These are phyloP conservation scores for Candida dendrica DNA, from an alignment of 805 yeast species.

Conservation along the genomic window DNA sequence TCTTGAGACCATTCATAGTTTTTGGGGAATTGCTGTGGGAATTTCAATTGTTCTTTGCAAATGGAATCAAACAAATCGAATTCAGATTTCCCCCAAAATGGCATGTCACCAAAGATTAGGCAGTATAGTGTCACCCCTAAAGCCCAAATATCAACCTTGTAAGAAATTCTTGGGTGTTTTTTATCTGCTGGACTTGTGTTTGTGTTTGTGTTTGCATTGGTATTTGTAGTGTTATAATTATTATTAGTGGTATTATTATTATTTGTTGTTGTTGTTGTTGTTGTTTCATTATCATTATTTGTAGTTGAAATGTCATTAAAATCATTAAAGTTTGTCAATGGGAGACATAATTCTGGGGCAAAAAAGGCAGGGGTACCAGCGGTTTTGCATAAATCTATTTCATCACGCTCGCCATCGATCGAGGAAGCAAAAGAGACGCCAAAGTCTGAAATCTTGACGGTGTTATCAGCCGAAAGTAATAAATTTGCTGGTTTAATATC, in stretches of 20 bases:
- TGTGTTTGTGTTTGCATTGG: slow-evolving; percentile 7
- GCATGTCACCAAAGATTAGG: slow-evolving; percentile 78
- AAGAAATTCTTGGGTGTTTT: slow-evolving; percentile 48
- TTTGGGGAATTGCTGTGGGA: slow-evolving; percentile 52
- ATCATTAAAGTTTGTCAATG: slow-evolving; percentile 22
- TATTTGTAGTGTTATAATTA: slow-evolving; percentile 5
- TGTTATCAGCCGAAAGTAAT: slow-evolving; percentile 58
- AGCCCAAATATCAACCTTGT: slow-evolving; percentile 96
- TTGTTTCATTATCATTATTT: slow-evolving; percentile 8
- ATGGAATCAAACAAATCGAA: slow-evolving; percentile 81
- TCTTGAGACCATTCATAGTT: slow-evolving; percentile 23
- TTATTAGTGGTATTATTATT: too few species aligned
- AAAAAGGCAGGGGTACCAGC: slow-evolving; percentile 97
- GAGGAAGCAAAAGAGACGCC: slow-evolving; percentile 80
- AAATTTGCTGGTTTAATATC: slow-evolving; percentile 95
- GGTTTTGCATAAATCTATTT: slow-evolving; percentile 84
- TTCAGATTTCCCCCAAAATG: slow-evolving; percentile 83
- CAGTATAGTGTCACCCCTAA: slow-evolving; percentile 89
- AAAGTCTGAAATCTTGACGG: slow-evolving; percentile 91
- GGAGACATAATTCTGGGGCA: slow-evolving; percentile 86
- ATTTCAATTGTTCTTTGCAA: slow-evolving; percentile 48
- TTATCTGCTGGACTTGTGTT: slow-evolving; percentile 6
- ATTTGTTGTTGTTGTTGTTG: slow-evolving; percentile 4
- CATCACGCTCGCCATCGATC: slow-evolving; percentile 43
- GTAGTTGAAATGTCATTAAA: slow-evolving; percentile 8